Evolutionary conservation across 305 asterid species (phyloP), one percentile per base, ranked within the genome.

Genomic region (Lippia alba): DNA sequence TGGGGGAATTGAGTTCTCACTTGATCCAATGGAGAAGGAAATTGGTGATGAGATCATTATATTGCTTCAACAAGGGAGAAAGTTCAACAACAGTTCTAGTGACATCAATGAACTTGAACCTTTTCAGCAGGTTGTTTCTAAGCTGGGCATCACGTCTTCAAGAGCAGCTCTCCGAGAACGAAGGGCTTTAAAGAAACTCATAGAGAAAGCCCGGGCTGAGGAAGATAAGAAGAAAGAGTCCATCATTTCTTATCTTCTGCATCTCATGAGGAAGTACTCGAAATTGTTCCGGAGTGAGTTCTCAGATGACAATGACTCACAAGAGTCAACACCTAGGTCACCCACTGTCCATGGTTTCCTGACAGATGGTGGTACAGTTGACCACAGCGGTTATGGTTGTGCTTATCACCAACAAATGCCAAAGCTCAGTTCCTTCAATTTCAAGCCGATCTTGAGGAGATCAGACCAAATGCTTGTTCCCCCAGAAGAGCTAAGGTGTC

Each of bases 211-310:
- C 44, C 89, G 94, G 14, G 83, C 89, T 39, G 96, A 90, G 75
- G 97, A 95, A 73, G 99, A 95, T 86, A 92, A 92, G 71, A 80
- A 98, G 70, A 95, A 95, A 76, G 99, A 95, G 72, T 90, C 99
- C 4, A 95, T 95, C 19, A 88, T 95, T 45, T 97, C 97, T 48
- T 95, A 85, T 82, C 96, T 95, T 71, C 65, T 89, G 70, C 91
- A 92, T 78, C 96, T 95, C 66, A 84, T 92, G 88, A 87, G 88
- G 68, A 95, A 95, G 82, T 95, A 95, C 80, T 92, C 99, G 4
- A 95, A 95, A 76, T 62, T 92, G 78, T 95, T 95, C 73, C 85
- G 99, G 76, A 90, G 87, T 54, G 99, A 95, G 41, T 80, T 90
- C 68, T 95, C 94, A 20, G 99, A 95, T 71, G 99, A 95, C 79